Conservation (phyloP, 257 asterid genomes). For the Petrea volubilis region DNA sequence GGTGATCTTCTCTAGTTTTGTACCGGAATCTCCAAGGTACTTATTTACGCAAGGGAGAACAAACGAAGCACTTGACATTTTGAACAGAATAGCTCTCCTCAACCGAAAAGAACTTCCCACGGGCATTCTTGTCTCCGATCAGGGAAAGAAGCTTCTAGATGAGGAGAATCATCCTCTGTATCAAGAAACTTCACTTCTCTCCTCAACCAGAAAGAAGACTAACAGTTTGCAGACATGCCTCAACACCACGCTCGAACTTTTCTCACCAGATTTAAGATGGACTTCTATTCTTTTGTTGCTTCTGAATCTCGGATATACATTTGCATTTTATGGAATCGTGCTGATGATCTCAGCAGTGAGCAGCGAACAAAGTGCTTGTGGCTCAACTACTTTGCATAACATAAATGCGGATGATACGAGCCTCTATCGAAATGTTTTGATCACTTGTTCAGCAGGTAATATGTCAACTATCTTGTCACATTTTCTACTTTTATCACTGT, state of each 20-base stretch:
- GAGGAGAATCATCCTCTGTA: constrained; percentile 12
- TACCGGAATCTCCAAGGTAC: constrained; percentile 41
- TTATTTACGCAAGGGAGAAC: constrained; percentile 28
- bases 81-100: constrained; percentile 29
- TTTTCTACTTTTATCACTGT: too few species aligned
- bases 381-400: background rate
- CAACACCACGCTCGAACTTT: constrained; percentile 1
- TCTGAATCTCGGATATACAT: constrained; percentile 28
- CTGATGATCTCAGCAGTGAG: constrained; percentile 29
- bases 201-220: background rate
- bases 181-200: constrained; percentile 11
- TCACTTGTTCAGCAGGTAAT: constrained; percentile 35
- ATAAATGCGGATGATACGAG: constrained; percentile 2
- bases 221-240: background rate
- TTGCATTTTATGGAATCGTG: constrained; percentile 37
- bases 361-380: constrained; percentile 27
- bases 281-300: constrained; percentile 37
- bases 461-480: background rate
- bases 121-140: constrained; percentile 25
- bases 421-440: constrained; percentile 25
- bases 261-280: constrained; percentile 22
- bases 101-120: constrained; percentile 29
- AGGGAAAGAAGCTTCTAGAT: background rate
- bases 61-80: constrained; percentile 17
- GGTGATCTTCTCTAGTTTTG: constrained; percentile 18